These are phyloP conservation scores for Gossypium davidsonii DNA, from an alignment of 441 rosid genomes.

Conservation along the genomic window DNA sequence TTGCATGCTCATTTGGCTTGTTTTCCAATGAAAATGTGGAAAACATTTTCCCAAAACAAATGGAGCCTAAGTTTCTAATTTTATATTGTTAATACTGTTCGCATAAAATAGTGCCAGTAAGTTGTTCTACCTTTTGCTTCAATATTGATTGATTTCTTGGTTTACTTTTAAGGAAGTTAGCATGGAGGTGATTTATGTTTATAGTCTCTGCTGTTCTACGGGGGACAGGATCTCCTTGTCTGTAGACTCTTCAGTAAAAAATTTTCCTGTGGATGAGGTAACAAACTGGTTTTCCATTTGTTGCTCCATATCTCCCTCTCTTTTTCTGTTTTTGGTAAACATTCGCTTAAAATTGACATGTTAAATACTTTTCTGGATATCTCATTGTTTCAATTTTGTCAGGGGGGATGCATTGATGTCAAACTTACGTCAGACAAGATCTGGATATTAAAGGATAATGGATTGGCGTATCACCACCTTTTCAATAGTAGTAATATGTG, in stretches of 20 bases:
- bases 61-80: neutral
- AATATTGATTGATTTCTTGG: slow-evolving; percentile 15
- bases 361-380: slow-evolving; percentile 11
- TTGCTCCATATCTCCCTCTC: neutral
- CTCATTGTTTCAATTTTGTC: slow-evolving; percentile 22
- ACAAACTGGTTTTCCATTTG: slow-evolving; percentile 7
- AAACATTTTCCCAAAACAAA: neutral
- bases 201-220: slow-evolving; percentile 40
- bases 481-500: slow-evolving; percentile 39
- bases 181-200: slow-evolving; percentile 50
- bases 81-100: neutral
- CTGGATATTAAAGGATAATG: slow-evolving; percentile 68
- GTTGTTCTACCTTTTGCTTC: slow-evolving; percentile 1
- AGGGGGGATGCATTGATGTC: slow-evolving; percentile 82
- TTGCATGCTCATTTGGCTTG: neutral
- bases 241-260: slow-evolving; percentile 43
- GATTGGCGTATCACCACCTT: slow-evolving; percentile 44
- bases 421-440: slow-evolving; percentile 63
- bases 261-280: slow-evolving; percentile 64
- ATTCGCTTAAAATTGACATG: neutral
- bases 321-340: neutral
- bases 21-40: neutral
- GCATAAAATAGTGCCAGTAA: neutral
- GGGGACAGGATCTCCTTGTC: slow-evolving; percentile 44
- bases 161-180: slow-evolving; percentile 44